Base-by-base conservation (phyloP, 441 rosid genomes). In the Geranium incanum region DNA sequence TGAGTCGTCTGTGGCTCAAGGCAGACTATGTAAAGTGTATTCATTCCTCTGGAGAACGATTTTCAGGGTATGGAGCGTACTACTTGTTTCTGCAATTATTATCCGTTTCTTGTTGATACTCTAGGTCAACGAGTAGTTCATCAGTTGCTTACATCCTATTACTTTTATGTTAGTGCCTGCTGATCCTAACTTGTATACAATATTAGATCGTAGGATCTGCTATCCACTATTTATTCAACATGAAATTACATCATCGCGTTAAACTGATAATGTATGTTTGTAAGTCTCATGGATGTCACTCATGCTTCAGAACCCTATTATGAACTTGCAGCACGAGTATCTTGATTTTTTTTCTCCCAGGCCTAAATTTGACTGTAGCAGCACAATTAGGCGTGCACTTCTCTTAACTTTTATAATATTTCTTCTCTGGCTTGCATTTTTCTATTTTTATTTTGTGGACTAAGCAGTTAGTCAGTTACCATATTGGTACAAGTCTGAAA, bases 11-110 rank as follows among this genome's bases (percentile, higher is more conserved):
- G 74, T 95, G 99, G 99, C 84, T 89, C 33, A 87, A 87, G 80
- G 84, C 96, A 0, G 99, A 95, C 83, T 95, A 95, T 78, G 93
- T 95, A 28, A 95, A 95, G 85, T 90, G 99, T 78, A 73, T 84
- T 79, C 98, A 89, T 81, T 89, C 89, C 9, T 84, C 96, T 0
- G 98, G 97, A 60, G 92, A 87, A 79, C 77, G 80, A 50, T 92
- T 86, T 70, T 95, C 98, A n/a, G 99, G 99, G 99, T 95, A 89
- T 74, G 84, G 50, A 72, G 36, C 39, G 1, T 6, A 63, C 38
- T 12, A 65, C 66, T 48, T 18, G 5, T 33, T 68, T 45, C 12
- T 43, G 23, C 28, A 64, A 9, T 68, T 13, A 15, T 50, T 64
- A 1, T 15, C 63, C 66, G 11, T 15, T 21, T 59, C 36, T 39